Percentiles rank a stretch among this genome's conserved stretches.
Conservation (phyloP, 2,329 filamentous ascomycete species). For the Phaeophleospora eucalypticola region DNA sequence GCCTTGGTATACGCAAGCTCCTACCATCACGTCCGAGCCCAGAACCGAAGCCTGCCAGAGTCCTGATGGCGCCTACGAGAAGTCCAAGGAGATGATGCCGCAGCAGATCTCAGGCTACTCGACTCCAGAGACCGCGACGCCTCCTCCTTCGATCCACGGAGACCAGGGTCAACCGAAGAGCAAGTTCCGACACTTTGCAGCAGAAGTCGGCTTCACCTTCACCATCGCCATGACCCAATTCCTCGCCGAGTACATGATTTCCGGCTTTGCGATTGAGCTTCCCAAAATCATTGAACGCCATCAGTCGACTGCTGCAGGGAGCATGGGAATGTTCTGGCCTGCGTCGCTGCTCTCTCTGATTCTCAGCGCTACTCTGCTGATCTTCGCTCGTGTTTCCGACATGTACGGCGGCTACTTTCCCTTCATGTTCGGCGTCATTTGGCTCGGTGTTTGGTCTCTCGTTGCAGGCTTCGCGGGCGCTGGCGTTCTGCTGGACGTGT, state of each 20-base stretch:
- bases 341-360: constrained; percentile 34
- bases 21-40: constrained; percentile 12
- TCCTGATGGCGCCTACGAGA: background rate
- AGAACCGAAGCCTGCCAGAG: constrained; percentile 8
- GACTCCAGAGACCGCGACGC: background rate
- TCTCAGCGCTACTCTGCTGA: constrained; percentile 31
- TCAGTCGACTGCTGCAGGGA: constrained; percentile 6
- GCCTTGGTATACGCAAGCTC: constrained; percentile 5
- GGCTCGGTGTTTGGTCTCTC: constrained; percentile 34
- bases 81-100: constrained; percentile 3
- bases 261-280: constrained; percentile 35
- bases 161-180: constrained; percentile 9
- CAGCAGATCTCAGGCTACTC: constrained; percentile 1
- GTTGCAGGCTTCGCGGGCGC: constrained; percentile 31
- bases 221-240: constrained; percentile 36
- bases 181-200: constrained; percentile 28
- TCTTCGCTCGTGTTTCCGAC: constrained; percentile 34
- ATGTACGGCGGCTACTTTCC: constrained; percentile 35
- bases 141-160: background rate
- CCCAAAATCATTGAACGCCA: constrained; percentile 25
- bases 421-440: constrained; percentile 34
- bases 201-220: constrained; percentile 34
- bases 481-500: constrained; percentile 28
- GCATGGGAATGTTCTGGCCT: constrained; percentile 34
- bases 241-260: constrained; percentile 36